Conservation (phyloP, 1,284 basidiomycete species). For the Puccinia hordei region DNA sequence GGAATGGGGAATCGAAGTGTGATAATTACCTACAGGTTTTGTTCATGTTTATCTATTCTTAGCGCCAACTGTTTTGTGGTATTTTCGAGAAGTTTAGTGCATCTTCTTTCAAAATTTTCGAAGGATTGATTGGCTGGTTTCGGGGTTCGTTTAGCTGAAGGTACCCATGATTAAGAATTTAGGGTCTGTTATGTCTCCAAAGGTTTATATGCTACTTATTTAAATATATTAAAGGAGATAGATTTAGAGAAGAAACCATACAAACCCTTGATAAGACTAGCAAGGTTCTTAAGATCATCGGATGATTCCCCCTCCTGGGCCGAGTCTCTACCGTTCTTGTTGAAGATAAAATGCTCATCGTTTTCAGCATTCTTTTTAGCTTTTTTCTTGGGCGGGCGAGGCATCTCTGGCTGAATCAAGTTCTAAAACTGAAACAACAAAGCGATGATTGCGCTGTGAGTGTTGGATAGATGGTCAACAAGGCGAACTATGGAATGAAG, state of each 20-base stretch:
- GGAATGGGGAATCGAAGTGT: too few species aligned
- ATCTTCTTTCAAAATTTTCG: slow-evolving; percentile 21
- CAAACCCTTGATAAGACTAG: not conserved
- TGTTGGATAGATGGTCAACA: slow-evolving; percentile 7
- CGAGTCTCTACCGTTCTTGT: not conserved
- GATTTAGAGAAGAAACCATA: not conserved
- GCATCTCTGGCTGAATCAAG: slow-evolving; percentile 7
- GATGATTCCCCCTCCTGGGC: not conserved
- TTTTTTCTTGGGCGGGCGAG: slow-evolving; percentile 16
- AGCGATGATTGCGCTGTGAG: too few species aligned
- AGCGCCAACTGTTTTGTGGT: not conserved
- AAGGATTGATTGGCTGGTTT: not conserved
- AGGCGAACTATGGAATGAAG: too few species aligned
- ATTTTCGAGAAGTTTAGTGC: not conserved
- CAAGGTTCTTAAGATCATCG: slow-evolving; percentile 8
- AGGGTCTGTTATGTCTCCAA: not conserved
- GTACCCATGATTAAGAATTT: not conserved
- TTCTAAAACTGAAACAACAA: too few species aligned
- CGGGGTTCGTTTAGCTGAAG: not conserved
- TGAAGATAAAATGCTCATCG: not conserved
- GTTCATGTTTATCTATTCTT: not conserved
- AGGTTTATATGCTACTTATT: not conserved
- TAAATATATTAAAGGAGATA: not conserved
- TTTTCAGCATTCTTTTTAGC: slow-evolving; percentile 3
- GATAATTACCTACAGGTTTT: not conserved